These are phyloP conservation scores for Aspergillus alliaceus DNA, from an alignment of 2,329 filamentous ascomycete species.

Conservation along the genomic window DNA sequence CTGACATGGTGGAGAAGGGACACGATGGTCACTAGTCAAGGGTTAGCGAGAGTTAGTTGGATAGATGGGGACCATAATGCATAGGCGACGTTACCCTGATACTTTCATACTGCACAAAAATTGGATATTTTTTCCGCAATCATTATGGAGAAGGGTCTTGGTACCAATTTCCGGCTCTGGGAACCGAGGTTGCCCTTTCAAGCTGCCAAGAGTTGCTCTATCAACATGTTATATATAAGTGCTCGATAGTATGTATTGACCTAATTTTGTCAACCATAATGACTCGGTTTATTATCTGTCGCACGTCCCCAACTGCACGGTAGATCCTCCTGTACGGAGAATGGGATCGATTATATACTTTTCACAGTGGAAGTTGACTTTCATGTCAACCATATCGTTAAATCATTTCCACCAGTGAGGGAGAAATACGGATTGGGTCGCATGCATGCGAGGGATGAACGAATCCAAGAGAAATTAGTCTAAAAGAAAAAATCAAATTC, in stretches of 20 bases:
- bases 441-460: not conserved
- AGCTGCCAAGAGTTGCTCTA: not conserved
- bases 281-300: not conserved
- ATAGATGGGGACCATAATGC: not conserved
- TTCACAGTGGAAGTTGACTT: not conserved
- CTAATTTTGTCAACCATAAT: not conserved
- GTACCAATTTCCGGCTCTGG: too few relatives aligned
- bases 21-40: not conserved
- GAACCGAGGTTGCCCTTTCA: not conserved
- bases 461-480: not conserved
- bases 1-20: not conserved
- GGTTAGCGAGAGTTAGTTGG: not conserved
- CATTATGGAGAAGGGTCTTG: too few relatives aligned
- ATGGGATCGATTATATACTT: not conserved
- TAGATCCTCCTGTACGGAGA: not conserved
- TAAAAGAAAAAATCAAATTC: not conserved
- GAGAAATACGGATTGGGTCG: not conserved
- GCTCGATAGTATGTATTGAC: too few relatives aligned
- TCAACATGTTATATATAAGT: too few relatives aligned
- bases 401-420: not conserved
- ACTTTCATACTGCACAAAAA: too few relatives aligned
- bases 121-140: too few relatives aligned
- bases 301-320: not conserved
- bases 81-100: not conserved
- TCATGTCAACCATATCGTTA: not conserved